Evolutionary conservation across 1,284 basidiomycete species (phyloP), one percentile per base, ranked within the genome.

Genomic region (Puccinia polysora): DNA sequence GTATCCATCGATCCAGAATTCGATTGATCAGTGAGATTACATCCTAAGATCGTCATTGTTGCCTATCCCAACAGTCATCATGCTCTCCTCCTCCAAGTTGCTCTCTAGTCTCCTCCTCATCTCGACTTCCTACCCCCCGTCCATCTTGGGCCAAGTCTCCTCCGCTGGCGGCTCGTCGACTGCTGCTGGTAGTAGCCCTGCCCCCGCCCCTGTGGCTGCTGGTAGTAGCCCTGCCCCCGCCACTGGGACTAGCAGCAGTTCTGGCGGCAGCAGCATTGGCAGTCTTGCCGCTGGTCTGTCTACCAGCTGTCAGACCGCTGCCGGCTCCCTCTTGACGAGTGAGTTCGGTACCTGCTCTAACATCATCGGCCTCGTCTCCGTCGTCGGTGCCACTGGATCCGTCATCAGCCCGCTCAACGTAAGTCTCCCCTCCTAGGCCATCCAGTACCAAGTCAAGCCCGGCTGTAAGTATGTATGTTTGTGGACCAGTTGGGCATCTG

Each of bases 331-430:
- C 12, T 30, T 69, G 12, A 59, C 67, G 2, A 59, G 55, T 10
- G 56, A 69, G 20, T 69, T 69, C 14, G 56, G 67, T 32, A n/a
- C 28, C 2, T 69, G 67, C 45, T 34, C 55, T 23, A 69, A 69
- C 36, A 60, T 69, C 55, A 60, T 69, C 32, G 67, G 67, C 15
- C 18, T 69, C 6, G 55, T 60, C 30, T 50, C 67, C 8, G 67
- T 69, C 28, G 38, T 69, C 10, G 40, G 55, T 15, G 30, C 67
- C 15, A 6, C 15, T 7, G 67, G 67, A 18, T 69, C 67, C 7
- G 45, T 69, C 1, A 7, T 69, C 15, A 2, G 38, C 38, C 45
- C 67, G 10, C 45, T 60, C 2, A 67, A 36, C 40, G 65, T 67
- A 55, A 28, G 64, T 30, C 15, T 45, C 2, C 18, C 15, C n/a